Conservation (phyloP, 2,329 filamentous ascomycete genomes). For the Botryotinia calthae region DNA sequence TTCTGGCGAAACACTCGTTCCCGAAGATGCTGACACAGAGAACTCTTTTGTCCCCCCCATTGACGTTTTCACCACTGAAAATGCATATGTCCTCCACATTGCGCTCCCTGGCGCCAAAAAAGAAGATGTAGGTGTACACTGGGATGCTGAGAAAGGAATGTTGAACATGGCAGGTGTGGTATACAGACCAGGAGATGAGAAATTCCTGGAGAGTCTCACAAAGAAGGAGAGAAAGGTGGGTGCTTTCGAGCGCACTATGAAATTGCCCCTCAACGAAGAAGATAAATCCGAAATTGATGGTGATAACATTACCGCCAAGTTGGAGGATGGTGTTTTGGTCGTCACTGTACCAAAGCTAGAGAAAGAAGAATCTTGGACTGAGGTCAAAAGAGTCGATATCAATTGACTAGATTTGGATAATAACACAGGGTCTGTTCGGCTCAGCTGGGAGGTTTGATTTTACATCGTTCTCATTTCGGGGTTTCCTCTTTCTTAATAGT, state of each 20-base stretch:
- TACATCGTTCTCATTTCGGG: background rate
- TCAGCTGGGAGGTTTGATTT: constrained; percentile 21
- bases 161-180: constrained; percentile 71
- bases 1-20: constrained; percentile 30
- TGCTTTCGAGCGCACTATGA: constrained; percentile 68
- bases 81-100: constrained; percentile 65
- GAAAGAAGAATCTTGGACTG: constrained; percentile 56
- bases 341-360: constrained; percentile 75
- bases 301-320: constrained; percentile 66
- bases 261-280: constrained; percentile 52
- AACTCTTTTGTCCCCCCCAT: constrained; percentile 61
- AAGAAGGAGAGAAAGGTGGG: constrained; percentile 67
- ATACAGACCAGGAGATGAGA: constrained; percentile 67
- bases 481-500: background rate
- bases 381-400: constrained; percentile 59
- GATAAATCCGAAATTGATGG: constrained; percentile 63
- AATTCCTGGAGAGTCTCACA: constrained; percentile 61
- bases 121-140: constrained; percentile 73
- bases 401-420: constrained; percentile 16
- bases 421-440: constrained; percentile 8
- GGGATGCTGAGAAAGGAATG: constrained; percentile 65
- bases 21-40: constrained; percentile 32
- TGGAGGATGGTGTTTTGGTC: constrained; percentile 74
- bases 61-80: constrained; percentile 70
- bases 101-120: constrained; percentile 77